Conservation (phyloP, 192 early-diverging fungal species). For the Coemansia sp. region DNA sequence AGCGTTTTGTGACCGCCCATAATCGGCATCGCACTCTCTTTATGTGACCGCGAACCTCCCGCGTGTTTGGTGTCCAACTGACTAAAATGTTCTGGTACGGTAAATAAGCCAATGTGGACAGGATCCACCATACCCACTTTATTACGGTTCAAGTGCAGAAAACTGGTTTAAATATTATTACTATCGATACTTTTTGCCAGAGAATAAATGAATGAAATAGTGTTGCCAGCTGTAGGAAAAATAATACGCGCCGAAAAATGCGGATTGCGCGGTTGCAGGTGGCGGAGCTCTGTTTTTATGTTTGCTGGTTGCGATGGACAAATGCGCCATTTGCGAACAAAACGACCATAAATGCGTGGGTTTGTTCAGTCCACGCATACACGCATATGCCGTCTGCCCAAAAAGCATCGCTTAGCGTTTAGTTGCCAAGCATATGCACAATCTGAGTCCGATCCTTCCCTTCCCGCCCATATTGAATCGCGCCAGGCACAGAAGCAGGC, state of each 20-base stretch:
- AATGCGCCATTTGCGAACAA: not conserved
- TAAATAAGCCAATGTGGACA: conserved; percentile 35
- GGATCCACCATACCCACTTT: conserved; percentile 47
- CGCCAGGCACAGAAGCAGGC: no score
- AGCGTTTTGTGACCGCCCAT: conserved; percentile 49
- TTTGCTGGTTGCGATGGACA: not conserved
- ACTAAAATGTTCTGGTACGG: conserved; percentile 50
- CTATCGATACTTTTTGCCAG: no score
- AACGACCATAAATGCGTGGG: not conserved
- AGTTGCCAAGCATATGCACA: no score
- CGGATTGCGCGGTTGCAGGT: not conserved
- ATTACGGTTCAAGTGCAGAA: no score
- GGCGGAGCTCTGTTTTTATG: conserved; percentile 7
- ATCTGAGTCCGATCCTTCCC: no score
- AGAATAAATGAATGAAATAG: conserved; percentile 2
- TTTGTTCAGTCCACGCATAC: not conserved
- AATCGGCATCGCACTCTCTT: conserved; percentile 41
- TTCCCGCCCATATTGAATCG: no score
- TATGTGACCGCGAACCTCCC: conserved; percentile 9
- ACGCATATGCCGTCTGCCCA: not conserved
- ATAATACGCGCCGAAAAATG: not conserved
- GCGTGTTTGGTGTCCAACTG: conserved; percentile 27
- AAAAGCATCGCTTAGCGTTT: not conserved
- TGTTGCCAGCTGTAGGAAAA: not conserved
- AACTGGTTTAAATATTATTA: no score